Percentiles rank a stretch among this genome's conserved stretches.
Evolutionary conservation across 2,329 filamentous ascomycete genomes (phyloP).

Genomic region (Myriosclerotinia scirpicola): DNA sequence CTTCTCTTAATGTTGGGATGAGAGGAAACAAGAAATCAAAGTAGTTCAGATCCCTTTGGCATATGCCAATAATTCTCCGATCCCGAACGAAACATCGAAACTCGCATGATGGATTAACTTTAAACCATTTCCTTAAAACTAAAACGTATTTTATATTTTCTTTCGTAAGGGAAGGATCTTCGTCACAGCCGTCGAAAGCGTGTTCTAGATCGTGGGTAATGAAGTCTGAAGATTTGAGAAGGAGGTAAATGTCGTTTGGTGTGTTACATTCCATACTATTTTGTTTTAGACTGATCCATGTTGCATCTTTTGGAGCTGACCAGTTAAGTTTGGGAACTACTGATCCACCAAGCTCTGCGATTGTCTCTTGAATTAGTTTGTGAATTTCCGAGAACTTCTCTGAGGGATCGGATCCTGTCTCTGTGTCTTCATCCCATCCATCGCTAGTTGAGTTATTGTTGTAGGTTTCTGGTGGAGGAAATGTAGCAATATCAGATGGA

Average conservation of each 20-base stretch:
- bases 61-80: conserved; percentile 75
- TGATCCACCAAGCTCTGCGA: conserved; percentile 77
- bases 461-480: conserved; percentile 33
- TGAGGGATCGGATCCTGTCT: conserved; percentile 35
- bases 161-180: conserved; percentile 33
- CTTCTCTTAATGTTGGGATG: conserved; percentile 63
- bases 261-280: conserved; percentile 91
- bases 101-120: conserved; percentile 85
- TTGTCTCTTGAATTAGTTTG: conserved; percentile 70
- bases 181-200: conserved; percentile 74
- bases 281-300: conserved; percentile 78
- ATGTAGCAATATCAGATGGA: conserved; percentile 56
- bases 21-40: conserved; percentile 75
- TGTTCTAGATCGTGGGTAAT: conserved; percentile 92
- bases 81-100: conserved; percentile 94
- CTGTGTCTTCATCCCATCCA: conserved; percentile 50
- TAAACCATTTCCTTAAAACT: conserved; percentile 84
- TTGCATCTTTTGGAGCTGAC: conserved; percentile 94
- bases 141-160: conserved; percentile 53
- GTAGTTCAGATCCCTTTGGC: conserved; percentile 86
- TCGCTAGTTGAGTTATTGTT: conserved; percentile 53
- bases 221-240: conserved; percentile 93
- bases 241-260: conserved; percentile 87
- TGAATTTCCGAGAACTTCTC: conserved; percentile 67
- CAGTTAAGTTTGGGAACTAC: conserved; percentile 95